These are phyloP conservation scores for Neoarthrinium moseri DNA, from an alignment of 2,329 filamentous ascomycete species.

Conservation along the genomic window DNA sequence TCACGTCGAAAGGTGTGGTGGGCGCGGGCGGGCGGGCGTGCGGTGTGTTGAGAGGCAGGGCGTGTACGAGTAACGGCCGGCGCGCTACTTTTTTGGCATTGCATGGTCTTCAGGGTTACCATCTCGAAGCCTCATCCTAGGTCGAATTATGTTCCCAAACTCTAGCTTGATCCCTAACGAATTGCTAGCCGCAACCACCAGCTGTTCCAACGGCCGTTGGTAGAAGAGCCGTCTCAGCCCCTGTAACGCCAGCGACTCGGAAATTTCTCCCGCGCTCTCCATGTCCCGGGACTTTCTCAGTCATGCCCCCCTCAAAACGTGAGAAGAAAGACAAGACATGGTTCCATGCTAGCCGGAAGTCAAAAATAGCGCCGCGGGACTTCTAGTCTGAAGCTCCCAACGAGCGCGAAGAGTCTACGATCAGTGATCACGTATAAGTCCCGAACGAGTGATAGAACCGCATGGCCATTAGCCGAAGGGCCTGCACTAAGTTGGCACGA, in stretches of 20 bases:
- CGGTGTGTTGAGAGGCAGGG: neutral
- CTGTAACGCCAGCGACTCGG: constrained; percentile 7
- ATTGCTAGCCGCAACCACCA: neutral
- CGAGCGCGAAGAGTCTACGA: too few relatives aligned
- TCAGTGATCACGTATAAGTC: too few relatives aligned
- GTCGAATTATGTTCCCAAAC: constrained; percentile 4
- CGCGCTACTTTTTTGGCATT: constrained; percentile 1
- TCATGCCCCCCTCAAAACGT: constrained; percentile 6
- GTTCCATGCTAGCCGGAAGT: constrained; percentile 5
- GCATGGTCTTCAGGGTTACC: neutral
- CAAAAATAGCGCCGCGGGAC: constrained; percentile 8
- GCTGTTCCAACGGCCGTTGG: constrained; percentile 6
- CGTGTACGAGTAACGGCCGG: neutral
- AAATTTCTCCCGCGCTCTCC: neutral
- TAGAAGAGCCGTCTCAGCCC: constrained; percentile 5
- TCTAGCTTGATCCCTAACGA: constrained; percentile 3
- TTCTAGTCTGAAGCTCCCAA: too few relatives aligned
- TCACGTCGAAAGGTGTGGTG: neutral
- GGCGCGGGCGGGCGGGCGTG: neutral
- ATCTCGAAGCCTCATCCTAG: constrained; percentile 3
- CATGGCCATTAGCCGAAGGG: too few relatives aligned
- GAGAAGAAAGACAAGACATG: neutral
- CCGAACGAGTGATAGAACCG: too few relatives aligned
- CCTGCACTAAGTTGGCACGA: too few relatives aligned
- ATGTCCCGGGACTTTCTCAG: neutral